Evolutionary conservation across 2,329 filamentous ascomycete genomes (phyloP), one percentile per base, ranked within the genome.

Genomic region (Calonectria ilicicola): DNA sequence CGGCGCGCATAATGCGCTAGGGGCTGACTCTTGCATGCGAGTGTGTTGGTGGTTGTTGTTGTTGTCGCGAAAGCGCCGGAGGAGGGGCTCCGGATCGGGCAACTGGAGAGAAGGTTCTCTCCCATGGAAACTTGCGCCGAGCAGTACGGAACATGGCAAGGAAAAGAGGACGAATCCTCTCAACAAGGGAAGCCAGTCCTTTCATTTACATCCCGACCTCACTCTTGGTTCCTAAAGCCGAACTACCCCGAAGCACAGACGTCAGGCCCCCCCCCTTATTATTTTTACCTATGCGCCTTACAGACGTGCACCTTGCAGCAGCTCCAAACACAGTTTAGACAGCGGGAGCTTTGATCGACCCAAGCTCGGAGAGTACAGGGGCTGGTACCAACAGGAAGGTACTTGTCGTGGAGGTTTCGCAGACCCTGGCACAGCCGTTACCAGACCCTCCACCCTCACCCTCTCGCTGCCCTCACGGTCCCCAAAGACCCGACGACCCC

Each of bases 121-220:
- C 32, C 26, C 32, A 40, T 35, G n/a, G n/a, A 60, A 23, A 60
- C 53, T 60, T 40, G 53, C 21, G 53, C 53, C 53, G 40, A 15
- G 40, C 29, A 40, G 21, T 29, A 21, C 29, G 26, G 21, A 29
- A 21, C 53, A 23, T 21, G 9, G n/a, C 29, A 60, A 40, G 23
- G 14, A 40, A 40, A 35, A 60, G 23, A 60, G 12, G 32, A 21
- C 53, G 44, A 42, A 46, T 46, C 38, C 40, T 19, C 14, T 23
- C 29, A 47, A 21, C 35, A n/a, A 40, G 47, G 77, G 70, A 69
- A 49, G 65, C 46, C 51, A 69, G 72, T 75, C 78, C 78, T 79
- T 79, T 79, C 78, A 79, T 79, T 79, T 79, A 65, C 72, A 70
- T 70, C 71, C 67, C 35, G 66, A 58, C 70, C 47, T 62, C 65